These are phyloP conservation scores for Colletotrichum ledebouriae DNA, from an alignment of 2,329 filamentous ascomycete genomes.

Conservation along the genomic window DNA sequence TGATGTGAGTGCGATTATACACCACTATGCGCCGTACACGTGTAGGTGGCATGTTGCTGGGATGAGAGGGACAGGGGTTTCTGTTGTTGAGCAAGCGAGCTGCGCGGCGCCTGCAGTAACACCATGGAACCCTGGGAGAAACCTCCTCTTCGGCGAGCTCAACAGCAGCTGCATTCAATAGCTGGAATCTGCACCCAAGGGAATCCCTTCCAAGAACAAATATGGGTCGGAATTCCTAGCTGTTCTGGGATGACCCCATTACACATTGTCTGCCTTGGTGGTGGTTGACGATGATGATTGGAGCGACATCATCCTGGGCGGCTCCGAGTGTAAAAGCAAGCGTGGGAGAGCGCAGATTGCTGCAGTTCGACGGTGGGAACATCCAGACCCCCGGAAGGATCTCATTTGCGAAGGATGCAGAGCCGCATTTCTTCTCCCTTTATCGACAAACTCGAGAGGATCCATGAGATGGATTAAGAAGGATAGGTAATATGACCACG, in stretches of 20 bases:
- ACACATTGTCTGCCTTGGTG: not conserved
- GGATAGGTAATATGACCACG: constrained; percentile 2
- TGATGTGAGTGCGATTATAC: not conserved
- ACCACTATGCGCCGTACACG: constrained; percentile 32
- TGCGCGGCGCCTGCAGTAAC: constrained; percentile 31
- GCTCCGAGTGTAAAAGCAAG: no score
- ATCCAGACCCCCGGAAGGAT: constrained; percentile 8
- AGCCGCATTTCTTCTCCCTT: constrained; percentile 5
- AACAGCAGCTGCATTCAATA: not conserved
- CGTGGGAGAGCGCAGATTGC: not conserved
- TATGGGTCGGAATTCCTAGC: no score
- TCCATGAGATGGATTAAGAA: not conserved
- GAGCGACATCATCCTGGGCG: not conserved
- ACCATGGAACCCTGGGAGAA: constrained; percentile 16
- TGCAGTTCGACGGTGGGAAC: constrained; percentile 1
- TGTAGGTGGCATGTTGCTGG: constrained; percentile 10
- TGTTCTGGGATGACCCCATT: not conserved
- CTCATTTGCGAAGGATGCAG: not conserved
- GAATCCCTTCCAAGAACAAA: not conserved
- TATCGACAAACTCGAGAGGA: not conserved
- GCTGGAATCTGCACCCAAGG: not conserved
- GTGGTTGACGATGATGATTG: not conserved
- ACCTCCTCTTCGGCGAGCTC: not conserved
- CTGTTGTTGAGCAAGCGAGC: constrained; percentile 22
- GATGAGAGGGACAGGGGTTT: constrained; percentile 8